Base-by-base conservation (phyloP, 2,329 filamentous ascomycete species). In the Calonectria fujianensis region DNA sequence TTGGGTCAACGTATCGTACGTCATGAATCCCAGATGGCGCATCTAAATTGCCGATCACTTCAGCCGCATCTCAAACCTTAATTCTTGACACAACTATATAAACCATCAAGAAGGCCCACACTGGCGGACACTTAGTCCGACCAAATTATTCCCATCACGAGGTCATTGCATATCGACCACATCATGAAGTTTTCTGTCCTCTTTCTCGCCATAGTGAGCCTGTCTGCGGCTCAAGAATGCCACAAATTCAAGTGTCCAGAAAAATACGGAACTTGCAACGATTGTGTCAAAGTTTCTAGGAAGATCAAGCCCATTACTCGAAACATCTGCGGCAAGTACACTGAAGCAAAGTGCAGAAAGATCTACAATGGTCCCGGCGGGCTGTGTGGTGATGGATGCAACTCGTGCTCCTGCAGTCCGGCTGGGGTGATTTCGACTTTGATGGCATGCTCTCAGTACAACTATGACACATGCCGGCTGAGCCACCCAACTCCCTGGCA, bases 371-470 rank as follows among this genome's bases (percentile, higher is more conserved):
- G 61, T 16, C 24, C 16, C 4, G 11, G 6, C 8, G 61, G 61
- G 20, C 14, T 64, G 7, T 64, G 61, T 16, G 61, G 16, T 32
- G 61, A 64, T 32, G 61, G 61, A 32, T 64, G 61, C 39, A 64
- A 64, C 27, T 48, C n/a, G 11, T 64, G 61, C 39, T n/a, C 13
- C 4, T 64, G 61, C 37, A 6, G 4, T 14, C 3, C 27, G 6
- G 2, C 37, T 4, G 37, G 39, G 7, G 24, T 64, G 11, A 9
- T 11, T n/a, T 48, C 37, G 4, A 64, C 61, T 13, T 64, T 45
- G 16, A 64, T 31, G 11, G 61, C 14, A 31, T 64, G 61, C 39
- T 2, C 24, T n/a, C 2, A 8, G 4, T 64, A 64, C n/a, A 27
- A 48, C 9, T 64, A 64, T 18, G 16, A 64, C 1, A 13, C 16